Evolutionary conservation across 2,329 filamentous ascomycete species (phyloP).

Genomic region (Sordariomycetes sp.): DNA sequence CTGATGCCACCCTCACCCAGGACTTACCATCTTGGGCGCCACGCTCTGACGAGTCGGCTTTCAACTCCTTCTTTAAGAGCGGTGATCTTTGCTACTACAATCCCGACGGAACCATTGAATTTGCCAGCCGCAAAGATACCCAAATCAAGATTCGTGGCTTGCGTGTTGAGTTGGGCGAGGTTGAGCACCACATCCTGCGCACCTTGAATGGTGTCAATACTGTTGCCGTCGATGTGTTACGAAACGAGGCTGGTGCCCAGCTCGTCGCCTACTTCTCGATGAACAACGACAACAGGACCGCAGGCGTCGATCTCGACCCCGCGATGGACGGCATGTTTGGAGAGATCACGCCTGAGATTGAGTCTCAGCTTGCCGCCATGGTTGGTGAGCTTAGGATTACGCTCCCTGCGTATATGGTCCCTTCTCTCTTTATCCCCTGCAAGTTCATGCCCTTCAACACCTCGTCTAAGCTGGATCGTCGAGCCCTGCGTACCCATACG

Average conservation of each 20-base stretch:
- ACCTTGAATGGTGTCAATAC: not conserved
- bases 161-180: constrained; percentile 30
- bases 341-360: not conserved
- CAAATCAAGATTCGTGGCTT: constrained; percentile 42
- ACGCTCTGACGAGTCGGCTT: not conserved
- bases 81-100: constrained; percentile 4
- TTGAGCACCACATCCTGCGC: constrained; percentile 4
- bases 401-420: constrained; percentile 9
- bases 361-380: not conserved
- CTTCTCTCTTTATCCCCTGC: constrained; percentile 6
- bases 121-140: constrained; percentile 13
- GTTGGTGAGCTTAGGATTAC: constrained; percentile 2
- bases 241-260: not conserved
- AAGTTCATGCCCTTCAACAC: constrained; percentile 4
- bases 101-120: constrained; percentile 2
- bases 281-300: not conserved
- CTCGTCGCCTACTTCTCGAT: constrained; percentile 2
- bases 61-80: constrained; percentile 9
- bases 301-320: not conserved
- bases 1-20: constrained; percentile 12
- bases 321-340: not conserved
- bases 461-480: constrained; percentile 7
- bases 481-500: not conserved
- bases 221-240: constrained; percentile 7
- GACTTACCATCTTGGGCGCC: not conserved